Base-by-base conservation (phyloP, 306 rosid species). In the Abrus precatorius region DNA sequence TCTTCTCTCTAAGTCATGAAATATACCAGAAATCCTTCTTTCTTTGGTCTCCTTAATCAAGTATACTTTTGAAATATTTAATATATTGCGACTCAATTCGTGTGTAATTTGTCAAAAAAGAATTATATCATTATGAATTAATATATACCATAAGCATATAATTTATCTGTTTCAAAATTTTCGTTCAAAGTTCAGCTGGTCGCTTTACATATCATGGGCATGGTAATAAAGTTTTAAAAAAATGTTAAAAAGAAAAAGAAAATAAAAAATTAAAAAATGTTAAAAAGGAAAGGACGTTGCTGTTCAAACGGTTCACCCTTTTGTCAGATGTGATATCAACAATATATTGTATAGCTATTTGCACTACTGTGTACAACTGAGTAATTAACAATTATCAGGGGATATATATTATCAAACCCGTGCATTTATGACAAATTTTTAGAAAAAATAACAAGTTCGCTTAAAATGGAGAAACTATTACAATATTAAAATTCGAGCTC, bases 261-360 rank as follows among this genome's bases (percentile, higher is more conserved):
- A 20, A 0, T 20, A 20, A 20, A 20, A 20, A 20, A 20, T 20
- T 20, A 9, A 12, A n/a, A 33, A 32, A 49, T 38, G 34, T 11
- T 7, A 69, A 66, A 43, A 53, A 14, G 20, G 53, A 66, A 44
- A 9, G 5, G 40, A 44, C 38, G 52, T 44, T 1, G 38, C 20
- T 44, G 72, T 67, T 47, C 3, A 47, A 69, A 69, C 74, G 57
- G 55, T 50, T 67, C 72, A 65, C 71, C 71, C 33, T 65, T 41
- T 41, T 52, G 71, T 65, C 71, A 65, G 34, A 11, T 65, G 50
- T 64, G 70, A 64, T 65, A 65, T 65, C 71, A 65, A 9, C 30
- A 11, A 7, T n/a, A 40, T 14, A 65, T 6, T 36, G 40, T 36
- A 20, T 34, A 1, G 10, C 30, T 36, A 34, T 5, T 30, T 29